A percentile compares a stretch with the other conserved stretches of the same genome.
phyloP scores from a whole-genome alignment of 139 green algal genomes.

The Desmodesmus armatus region DNA sequence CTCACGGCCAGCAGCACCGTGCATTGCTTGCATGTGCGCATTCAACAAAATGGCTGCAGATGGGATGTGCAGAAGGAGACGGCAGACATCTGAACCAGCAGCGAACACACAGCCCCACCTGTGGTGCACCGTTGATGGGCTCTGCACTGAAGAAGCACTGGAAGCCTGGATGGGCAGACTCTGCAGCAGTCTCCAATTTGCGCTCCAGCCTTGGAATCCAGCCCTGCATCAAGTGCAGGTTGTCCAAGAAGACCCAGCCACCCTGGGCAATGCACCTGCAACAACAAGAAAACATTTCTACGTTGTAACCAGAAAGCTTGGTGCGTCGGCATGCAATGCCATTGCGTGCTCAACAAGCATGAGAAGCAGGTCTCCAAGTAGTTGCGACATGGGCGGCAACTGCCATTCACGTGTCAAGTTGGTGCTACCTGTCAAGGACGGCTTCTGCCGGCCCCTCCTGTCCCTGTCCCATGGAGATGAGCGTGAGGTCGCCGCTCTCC shows the following conservation, averaged over 20 bases:
- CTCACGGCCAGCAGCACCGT: too few species aligned
- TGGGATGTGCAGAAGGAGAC: too few species aligned
- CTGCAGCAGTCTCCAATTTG: conserved; percentile 87
- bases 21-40: too few species aligned
- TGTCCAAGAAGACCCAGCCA: conserved; percentile 94
- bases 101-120: conserved; percentile 47
- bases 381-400: neutral
- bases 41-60: too few species aligned
- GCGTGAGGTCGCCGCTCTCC: conserved; percentile 83
- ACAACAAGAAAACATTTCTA: neutral
- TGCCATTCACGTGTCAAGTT: too few species aligned
- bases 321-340: too few species aligned
- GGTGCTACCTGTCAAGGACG: conserved; percentile 82
- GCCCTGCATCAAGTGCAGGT: conserved; percentile 92
- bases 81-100: neutral
- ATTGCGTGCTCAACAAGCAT: too few species aligned
- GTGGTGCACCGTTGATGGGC: conserved; percentile 89
- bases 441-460: conserved; percentile 87
- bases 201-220: conserved; percentile 89
- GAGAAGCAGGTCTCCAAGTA: too few species aligned
- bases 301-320: too few species aligned
- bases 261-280: conserved; percentile 82
- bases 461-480: conserved; percentile 91
- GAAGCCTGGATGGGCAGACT: conserved; percentile 87
- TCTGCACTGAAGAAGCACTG: conserved; percentile 92